phyloP scores from a whole-genome alignment of 2,329 filamentous ascomycete genomes.

The Epichloe scottii region DNA sequence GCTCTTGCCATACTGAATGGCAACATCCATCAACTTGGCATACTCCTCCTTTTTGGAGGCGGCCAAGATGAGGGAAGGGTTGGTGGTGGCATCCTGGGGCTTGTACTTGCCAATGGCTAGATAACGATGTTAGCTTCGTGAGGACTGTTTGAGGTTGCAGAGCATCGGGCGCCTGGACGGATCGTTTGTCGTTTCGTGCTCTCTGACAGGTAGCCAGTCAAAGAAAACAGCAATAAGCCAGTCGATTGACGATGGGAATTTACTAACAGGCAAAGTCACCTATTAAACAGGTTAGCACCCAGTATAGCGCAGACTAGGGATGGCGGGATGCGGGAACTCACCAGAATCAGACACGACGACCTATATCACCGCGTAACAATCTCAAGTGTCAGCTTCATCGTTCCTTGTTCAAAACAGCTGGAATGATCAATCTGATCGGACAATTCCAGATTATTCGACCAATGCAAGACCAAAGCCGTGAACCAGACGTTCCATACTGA shows the following conservation, averaged over 20 bases:
- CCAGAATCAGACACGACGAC: slow-evolving; percentile 96
- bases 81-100: slow-evolving; percentile 99
- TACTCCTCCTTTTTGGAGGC: slow-evolving; percentile 98
- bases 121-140: slow-evolving; percentile 21
- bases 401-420: not conserved
- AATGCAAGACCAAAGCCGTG: not conserved
- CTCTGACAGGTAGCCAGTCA: not conserved
- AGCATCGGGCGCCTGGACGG: not conserved
- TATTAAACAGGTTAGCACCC: slow-evolving; percentile 24
- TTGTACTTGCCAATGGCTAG: slow-evolving; percentile 97
- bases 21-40: slow-evolving; percentile 76
- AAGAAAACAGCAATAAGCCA: not conserved
- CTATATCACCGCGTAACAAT: slow-evolving; percentile 30
- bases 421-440: not conserved
- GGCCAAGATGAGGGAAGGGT: slow-evolving; percentile 95
- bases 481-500: not conserved
- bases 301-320: not conserved
- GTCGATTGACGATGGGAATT: slow-evolving; percentile 1
- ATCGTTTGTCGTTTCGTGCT: not conserved
- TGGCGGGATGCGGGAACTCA: slow-evolving; percentile 34
- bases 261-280: slow-evolving; percentile 68
- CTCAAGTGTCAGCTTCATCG: slow-evolving; percentile 13
- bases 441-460: not conserved
- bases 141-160: not conserved
- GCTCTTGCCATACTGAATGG: slow-evolving; percentile 75